These are phyloP conservation scores for Lanmaoa pseudosensibilis DNA, from an alignment of 768 basidiomycete species.

Conservation along the genomic window DNA sequence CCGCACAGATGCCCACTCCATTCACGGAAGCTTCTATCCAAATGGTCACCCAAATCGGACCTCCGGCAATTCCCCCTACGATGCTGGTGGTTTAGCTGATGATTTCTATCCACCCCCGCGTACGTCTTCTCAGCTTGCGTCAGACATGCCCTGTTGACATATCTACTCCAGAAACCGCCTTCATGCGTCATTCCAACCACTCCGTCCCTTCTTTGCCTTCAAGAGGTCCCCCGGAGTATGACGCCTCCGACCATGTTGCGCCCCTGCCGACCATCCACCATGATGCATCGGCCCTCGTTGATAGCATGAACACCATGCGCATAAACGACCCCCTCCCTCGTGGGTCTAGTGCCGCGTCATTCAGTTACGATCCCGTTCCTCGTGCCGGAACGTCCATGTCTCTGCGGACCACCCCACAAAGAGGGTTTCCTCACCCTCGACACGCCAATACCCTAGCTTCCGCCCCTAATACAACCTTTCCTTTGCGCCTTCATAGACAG, in stretches of 20 bases:
- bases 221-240: constrained; percentile 36
- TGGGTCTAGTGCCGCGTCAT: constrained; percentile 30
- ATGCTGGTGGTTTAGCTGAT: constrained; percentile 5
- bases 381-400: constrained; percentile 62
- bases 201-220: constrained; percentile 49
- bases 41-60: constrained; percentile 8
- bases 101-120: constrained; percentile 23
- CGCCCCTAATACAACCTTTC: constrained; percentile 23
- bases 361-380: constrained; percentile 46
- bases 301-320: constrained; percentile 54
- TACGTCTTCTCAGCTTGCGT: constrained; percentile 14
- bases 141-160: constrained; percentile 8
- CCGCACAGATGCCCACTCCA: constrained; percentile 2
- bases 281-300: constrained; percentile 43
- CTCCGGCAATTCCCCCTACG: constrained; percentile 3
- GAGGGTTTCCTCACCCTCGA: constrained; percentile 37
- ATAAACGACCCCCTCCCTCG: constrained; percentile 44
- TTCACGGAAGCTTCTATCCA: not conserved
- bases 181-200: constrained; percentile 47
- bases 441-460: constrained; percentile 45
- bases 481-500: constrained; percentile 22
- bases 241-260: constrained; percentile 25
- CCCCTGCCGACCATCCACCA: constrained; percentile 41
- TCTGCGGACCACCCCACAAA: constrained; percentile 35
- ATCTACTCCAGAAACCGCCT: constrained; percentile 16